Conservation (phyloP, 768 basidiomycete genomes). For the Podaxis rugospora region DNA sequence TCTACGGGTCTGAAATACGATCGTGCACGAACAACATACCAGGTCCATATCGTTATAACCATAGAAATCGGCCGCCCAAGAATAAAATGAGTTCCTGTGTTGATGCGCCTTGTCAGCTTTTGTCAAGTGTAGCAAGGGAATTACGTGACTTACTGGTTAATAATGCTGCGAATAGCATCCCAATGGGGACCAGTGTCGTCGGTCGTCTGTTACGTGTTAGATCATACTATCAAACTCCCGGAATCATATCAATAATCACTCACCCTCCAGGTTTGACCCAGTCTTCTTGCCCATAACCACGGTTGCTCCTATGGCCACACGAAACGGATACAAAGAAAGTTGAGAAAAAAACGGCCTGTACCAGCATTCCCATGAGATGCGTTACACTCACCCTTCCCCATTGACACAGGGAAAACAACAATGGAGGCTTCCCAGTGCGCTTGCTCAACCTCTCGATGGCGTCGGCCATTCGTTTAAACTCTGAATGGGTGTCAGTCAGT, state of each 20-base stretch:
- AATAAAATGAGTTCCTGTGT: constrained; percentile 58
- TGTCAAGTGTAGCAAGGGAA: not conserved
- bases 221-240: not conserved
- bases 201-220: constrained; percentile 34
- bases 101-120: not conserved
- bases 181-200: constrained; percentile 49
- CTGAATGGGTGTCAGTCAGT: constrained; percentile 24
- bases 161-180: constrained; percentile 45
- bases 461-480: constrained; percentile 55
- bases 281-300: constrained; percentile 55
- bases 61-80: constrained; percentile 62
- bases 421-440: constrained; percentile 45
- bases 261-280: constrained; percentile 68
- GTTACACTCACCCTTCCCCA: constrained; percentile 54
- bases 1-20: not conserved
- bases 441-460: constrained; percentile 49
- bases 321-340: not conserved
- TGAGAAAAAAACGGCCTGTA: not conserved
- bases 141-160: constrained; percentile 40
- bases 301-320: constrained; percentile 43
- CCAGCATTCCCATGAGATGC: not conserved
- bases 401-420: constrained; percentile 60
- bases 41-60: constrained; percentile 70
- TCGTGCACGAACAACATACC: constrained; percentile 25
- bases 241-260: constrained; percentile 14